Evolutionary conservation across 495 filamentous ascomycete genomes (phyloP), one percentile per base, ranked within the genome.

Genomic region (Tricharina praecox): DNA sequence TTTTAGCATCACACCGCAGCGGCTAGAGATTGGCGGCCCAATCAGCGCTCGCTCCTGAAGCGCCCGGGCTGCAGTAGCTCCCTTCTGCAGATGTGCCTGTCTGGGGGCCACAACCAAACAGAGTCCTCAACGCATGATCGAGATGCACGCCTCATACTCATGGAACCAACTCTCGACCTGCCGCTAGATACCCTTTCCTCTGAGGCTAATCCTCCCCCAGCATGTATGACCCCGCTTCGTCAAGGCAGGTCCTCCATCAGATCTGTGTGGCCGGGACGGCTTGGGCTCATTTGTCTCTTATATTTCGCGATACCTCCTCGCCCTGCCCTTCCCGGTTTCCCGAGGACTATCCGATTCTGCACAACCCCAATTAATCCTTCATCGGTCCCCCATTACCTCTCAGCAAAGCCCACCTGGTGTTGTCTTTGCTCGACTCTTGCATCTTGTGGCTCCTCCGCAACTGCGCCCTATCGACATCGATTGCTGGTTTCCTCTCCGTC

Each of bases 271-370:
- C n/a, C n/a, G n/a, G n/a, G n/a, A n/a, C n/a, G n/a, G n/a, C n/a
- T n/a, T n/a, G n/a, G n/a, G n/a, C n/a, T n/a, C n/a, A n/a, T n/a
- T 43, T 8, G 18, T 43, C 20, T 19, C 39, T 43, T 43, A 43
- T 43, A 43, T 43, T 16, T 19, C 24, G 25, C 39, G 39, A 43
- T 43, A 43, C 21, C 39, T 43, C 39, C 11, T 21, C 20, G 11
- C 24, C 39, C 39, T 43, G 10, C 39, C 4, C 5, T 37, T 8
- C 34, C 28, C 9, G 34, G 15, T 9, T 37, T 8, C 34, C 28
- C 9, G 34, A 18, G 34, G 7, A 37, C 18, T 15, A 18, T 4
- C 5, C 34, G 18, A 37, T 37, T 37, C 18, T 37, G 28, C 9
- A 37, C 34, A 4, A 32, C 7, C 34, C 16, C 34, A 18, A 37